These are phyloP conservation scores for Gentiana straminea DNA, from an alignment of 257 asterid species.

Conservation along the genomic window DNA sequence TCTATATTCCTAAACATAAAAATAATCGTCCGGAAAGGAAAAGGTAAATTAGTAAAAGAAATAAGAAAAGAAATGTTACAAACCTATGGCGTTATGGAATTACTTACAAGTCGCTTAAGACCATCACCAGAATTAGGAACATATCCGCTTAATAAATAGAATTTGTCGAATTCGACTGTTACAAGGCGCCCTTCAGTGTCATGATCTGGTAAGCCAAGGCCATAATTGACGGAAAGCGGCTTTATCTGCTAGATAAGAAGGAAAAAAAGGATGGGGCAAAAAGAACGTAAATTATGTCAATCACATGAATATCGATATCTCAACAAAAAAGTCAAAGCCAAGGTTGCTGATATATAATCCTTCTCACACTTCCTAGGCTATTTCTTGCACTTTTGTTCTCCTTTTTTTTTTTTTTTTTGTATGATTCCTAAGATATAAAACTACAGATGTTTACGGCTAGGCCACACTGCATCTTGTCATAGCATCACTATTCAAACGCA, in stretches of 20 bases:
- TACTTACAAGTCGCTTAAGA: conserved; percentile 68
- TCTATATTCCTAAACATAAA: conserved; percentile 60
- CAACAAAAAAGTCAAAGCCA: no score
- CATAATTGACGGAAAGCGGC: conserved; percentile 81
- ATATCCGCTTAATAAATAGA: conserved; percentile 61
- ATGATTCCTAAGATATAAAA: no score
- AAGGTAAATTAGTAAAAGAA: not conserved
- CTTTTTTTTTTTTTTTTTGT: no score
- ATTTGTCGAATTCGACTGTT: conserved; percentile 69
- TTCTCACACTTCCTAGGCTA: no score
- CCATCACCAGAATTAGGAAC: conserved; percentile 98
- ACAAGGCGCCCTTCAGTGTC: conserved; percentile 94
- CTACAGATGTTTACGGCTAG: no score
- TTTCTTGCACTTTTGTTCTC: no score
- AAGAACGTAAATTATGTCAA: no score
- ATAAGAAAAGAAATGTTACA: not conserved
- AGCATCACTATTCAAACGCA: not conserved
- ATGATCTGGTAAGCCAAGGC: conserved; percentile 82
- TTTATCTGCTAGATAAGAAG: conserved; percentile 42
- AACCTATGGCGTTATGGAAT: not conserved
- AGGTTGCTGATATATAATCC: no score
- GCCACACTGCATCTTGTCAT: no score
- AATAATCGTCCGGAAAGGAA: conserved; percentile 1
- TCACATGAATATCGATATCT: no score
- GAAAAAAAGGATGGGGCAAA: conserved; percentile 1